Base-by-base conservation (phyloP, 495 filamentous ascomycete genomes). In the Antarctomyces pellizariae region DNA sequence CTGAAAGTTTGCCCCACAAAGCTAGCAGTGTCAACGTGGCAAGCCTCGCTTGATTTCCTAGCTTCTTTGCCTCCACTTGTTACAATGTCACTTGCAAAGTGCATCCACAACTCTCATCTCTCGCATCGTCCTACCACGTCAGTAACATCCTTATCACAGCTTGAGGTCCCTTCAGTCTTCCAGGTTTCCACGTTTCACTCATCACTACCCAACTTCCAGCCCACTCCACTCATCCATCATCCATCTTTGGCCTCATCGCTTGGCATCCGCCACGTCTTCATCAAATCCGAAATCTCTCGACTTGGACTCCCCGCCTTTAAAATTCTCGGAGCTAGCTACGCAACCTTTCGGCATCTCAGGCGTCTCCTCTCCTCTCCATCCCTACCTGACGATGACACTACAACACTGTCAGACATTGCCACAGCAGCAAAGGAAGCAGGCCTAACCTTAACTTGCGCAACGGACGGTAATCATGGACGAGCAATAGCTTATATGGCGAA, bases 251-350 rank as follows among this genome's bases (percentile, higher is more conserved):
- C 71, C 3, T 31, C 44, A 3, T 53, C 66, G n/a, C 46, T 74
- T 1, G 59, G 58, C 0, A 42, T 76, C 11, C 44, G 45, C 0
- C 36, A 53, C 7, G 51, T 76, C 22, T 49, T 57, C 32, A 41
- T 71, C 26, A 71, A 75, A 38, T 57, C 70, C 36, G 64, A 72
- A 36, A 62, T 53, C 24, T 40, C 44, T 28, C 51, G 66, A 14
- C 53, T 68, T 32, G 59, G 69, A 1, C 58, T 83, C 1, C 69
- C 73, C 0, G 57, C 72, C 0, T 80, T 78, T 57, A 82, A 82
- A 42, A 67, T 75, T 20, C 59, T 78, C 0, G 75, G 74, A 5
- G 74, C 75, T 0, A 71, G 68, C n/a, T 83, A 70, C 71, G 69
- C 59, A 0, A 52, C 57, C 24, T 67, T 63, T 35, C 57, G 59